Percentiles rank a stretch among this genome's conserved stretches.
Evolutionary conservation across 345 rosid genomes (phyloP).

Genomic region (Salix viminalis): DNA sequence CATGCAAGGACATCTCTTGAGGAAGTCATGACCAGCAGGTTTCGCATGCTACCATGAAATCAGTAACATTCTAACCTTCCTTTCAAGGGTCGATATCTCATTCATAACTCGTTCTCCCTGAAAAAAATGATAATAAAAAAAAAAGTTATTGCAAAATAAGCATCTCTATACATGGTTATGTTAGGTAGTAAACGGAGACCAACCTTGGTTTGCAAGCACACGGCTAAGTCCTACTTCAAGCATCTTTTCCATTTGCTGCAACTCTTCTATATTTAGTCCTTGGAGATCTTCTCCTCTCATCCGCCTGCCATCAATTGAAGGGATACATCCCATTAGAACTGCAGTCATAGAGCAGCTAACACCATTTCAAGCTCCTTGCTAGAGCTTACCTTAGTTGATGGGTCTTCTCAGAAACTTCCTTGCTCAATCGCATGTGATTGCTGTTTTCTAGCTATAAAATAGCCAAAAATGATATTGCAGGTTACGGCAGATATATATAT

Average conservation of each 20-base stretch:
- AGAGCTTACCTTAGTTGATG: conserved; percentile 42
- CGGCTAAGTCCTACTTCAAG: conserved; percentile 19
- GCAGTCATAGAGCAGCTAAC: background rate
- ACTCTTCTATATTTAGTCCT: conserved; percentile 20
- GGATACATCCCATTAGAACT: background rate
- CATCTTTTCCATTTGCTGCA: conserved; percentile 18
- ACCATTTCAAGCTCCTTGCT: background rate
- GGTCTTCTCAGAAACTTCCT: conserved; percentile 53
- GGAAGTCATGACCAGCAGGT: background rate
- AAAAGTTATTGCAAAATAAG: background rate
- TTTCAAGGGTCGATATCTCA: conserved; percentile 48
- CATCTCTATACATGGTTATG: background rate
- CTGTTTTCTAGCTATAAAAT: conserved; percentile 42
- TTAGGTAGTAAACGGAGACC: background rate
- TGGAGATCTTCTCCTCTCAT: conserved; percentile 30
- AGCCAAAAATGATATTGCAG: background rate
- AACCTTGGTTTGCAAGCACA: conserved; percentile 15
- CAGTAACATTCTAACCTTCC: conserved; percentile 37
- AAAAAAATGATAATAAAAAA: background rate
- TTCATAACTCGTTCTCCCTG: conserved; percentile 42
- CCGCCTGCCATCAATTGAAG: conserved; percentile 5
- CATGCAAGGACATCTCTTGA: background rate
- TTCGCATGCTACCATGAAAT: background rate
- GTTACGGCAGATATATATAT: background rate
- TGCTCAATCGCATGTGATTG: conserved; percentile 37